Conservation (phyloP, 768 basidiomycete species). For the Tricholoma bakamatsutake region DNA sequence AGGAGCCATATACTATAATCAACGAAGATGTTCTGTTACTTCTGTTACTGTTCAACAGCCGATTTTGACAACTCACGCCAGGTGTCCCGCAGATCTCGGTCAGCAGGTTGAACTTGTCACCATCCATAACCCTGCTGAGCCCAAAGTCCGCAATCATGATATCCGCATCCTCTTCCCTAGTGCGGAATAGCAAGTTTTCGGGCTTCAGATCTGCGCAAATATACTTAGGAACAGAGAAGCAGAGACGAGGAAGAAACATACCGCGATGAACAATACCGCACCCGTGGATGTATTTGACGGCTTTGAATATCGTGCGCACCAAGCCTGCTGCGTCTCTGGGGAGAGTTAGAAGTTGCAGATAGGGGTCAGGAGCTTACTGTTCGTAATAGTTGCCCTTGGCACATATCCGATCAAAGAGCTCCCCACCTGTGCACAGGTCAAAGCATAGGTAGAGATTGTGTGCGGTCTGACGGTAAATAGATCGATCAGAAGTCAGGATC, state of each 20-base stretch:
- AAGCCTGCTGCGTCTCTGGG: constrained; percentile 83
- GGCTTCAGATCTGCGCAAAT: constrained; percentile 77
- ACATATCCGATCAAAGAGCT: constrained; percentile 98
- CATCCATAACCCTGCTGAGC: constrained; percentile 84
- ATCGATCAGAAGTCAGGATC: neutral
- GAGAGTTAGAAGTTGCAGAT: constrained; percentile 1
- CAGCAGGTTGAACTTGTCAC: constrained; percentile 78
- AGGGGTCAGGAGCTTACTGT: constrained; percentile 44
- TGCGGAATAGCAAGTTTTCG: constrained; percentile 94
- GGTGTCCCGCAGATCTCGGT: constrained; percentile 97
- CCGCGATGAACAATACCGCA: constrained; percentile 91
- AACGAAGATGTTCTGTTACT: neutral
- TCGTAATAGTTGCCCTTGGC: constrained; percentile 97
- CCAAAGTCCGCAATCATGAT: constrained; percentile 99
- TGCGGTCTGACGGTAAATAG: constrained; percentile 49
- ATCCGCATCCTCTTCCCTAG: constrained; percentile 82
- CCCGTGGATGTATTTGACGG: constrained; percentile 89
- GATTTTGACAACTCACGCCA: constrained; percentile 42
- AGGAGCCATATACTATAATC: constrained; percentile 82
- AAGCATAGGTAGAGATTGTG: constrained; percentile 94
- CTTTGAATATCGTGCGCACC: constrained; percentile 77
- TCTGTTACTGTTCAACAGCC: constrained; percentile 3
- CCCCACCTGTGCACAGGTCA: constrained; percentile 95
- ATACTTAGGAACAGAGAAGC: neutral
- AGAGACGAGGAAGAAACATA: constrained; percentile 21